Conservation (phyloP, 352 stramenopile genomes). For the Thalassiosira mediterranea region DNA sequence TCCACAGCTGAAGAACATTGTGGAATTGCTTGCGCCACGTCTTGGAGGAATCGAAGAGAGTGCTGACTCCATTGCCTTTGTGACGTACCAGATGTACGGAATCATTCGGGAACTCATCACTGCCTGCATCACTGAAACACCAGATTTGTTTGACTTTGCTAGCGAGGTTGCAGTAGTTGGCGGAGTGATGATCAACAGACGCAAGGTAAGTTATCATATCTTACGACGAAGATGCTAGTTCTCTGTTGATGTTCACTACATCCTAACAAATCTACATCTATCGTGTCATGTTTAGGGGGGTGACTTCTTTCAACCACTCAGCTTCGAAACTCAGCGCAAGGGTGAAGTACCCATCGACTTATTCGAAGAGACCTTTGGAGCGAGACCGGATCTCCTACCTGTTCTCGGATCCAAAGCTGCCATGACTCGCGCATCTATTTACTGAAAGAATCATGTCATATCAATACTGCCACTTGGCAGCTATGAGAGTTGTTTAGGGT, state of each 20-base stretch:
- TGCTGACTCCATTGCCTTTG: constrained; percentile 25
- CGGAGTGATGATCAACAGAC: constrained; percentile 48
- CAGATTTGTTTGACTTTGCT: constrained; percentile 19
- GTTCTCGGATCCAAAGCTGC: constrained; percentile 31
- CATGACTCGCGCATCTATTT: too few relatives aligned
- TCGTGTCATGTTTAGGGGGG: constrained; percentile 6
- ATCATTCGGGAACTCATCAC: constrained; percentile 33
- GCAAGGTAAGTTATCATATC: constrained; percentile 7
- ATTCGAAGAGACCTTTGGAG: constrained; percentile 38
- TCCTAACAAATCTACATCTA: constrained; percentile 5
- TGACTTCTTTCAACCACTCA: constrained; percentile 61
- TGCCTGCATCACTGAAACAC: constrained; percentile 12
- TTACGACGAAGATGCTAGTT: constrained; percentile 44
- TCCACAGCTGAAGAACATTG: constrained; percentile 10
- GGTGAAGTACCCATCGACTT: constrained; percentile 22
- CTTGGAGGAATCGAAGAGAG: constrained; percentile 5
- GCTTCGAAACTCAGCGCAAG: constrained; percentile 29
- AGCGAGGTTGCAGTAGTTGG: constrained; percentile 36
- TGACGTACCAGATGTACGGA: constrained; percentile 42
- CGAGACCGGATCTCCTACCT: constrained; percentile 13
- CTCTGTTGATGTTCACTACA: background rate
- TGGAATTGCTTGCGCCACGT: background rate
- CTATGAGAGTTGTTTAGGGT: too few relatives aligned
- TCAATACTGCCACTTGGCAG: too few relatives aligned
- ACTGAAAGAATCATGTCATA: too few relatives aligned